Evolutionary conservation across 257 asterid species (phyloP).

Genomic region (Paraleonurus japonicus): DNA sequence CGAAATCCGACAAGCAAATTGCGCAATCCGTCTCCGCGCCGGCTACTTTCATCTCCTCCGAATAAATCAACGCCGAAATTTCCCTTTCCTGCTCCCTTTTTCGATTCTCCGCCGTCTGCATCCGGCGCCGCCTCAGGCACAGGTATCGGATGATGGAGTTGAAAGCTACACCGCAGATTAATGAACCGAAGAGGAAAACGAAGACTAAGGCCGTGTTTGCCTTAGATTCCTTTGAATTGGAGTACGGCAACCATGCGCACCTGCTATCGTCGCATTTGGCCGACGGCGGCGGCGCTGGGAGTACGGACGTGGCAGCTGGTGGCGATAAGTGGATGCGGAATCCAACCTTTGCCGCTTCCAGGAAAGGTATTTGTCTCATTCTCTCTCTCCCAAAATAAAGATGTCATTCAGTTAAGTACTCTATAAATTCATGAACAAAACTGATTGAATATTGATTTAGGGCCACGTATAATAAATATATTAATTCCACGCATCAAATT

Average conservation of each 20-base stretch:
- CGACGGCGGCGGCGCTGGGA: slow-evolving; percentile 18
- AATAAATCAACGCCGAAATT: slow-evolving; percentile 25
- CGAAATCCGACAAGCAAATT: slow-evolving; percentile 46
- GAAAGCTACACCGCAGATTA: slow-evolving; percentile 37
- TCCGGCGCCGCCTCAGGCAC: slow-evolving; percentile 24
- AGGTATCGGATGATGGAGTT: slow-evolving; percentile 34
- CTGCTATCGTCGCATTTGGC: slow-evolving; percentile 25
- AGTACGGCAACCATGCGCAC: slow-evolving; percentile 45
- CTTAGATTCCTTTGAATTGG: slow-evolving; percentile 40
- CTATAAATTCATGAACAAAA: neutral
- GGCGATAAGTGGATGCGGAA: slow-evolving; percentile 30
- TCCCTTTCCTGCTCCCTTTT: slow-evolving; percentile 23
- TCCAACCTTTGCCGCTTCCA: slow-evolving; percentile 20
- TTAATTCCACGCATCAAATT: no score
- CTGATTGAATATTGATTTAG: no score
- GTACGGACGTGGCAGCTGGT: slow-evolving; percentile 8
- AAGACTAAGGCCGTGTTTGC: slow-evolving; percentile 41
- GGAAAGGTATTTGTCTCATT: slow-evolving; percentile 34
- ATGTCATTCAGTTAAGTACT: neutral
- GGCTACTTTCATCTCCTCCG: slow-evolving; percentile 39
- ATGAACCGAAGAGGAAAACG: slow-evolving; percentile 38
- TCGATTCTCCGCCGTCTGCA: neutral
- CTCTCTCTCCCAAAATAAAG: neutral
- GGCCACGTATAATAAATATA: no score
- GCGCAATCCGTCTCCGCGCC: slow-evolving; percentile 43